Evolutionary conservation across 306 rosid genomes (phyloP).

Genomic region (Medicago ruthenica): DNA sequence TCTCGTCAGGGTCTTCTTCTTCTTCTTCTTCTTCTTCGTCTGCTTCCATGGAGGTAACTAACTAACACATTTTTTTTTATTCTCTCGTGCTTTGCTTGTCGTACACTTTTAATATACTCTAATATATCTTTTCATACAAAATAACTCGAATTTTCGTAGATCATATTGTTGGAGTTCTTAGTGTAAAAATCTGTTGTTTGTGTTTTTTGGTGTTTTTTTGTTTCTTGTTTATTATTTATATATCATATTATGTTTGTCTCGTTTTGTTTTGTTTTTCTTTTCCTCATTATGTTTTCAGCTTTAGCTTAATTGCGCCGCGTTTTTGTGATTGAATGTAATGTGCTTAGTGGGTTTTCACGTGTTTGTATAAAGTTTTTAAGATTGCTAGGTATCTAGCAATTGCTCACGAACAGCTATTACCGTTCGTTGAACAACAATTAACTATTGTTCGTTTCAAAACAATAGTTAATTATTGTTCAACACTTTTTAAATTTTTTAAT

Average conservation of each 20-base stretch:
- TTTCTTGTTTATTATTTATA: neutral
- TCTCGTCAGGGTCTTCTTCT: slow-evolving; percentile 41
- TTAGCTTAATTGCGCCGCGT: slow-evolving; percentile 34
- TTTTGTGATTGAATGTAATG: slow-evolving; percentile 50
- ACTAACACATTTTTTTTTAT: neutral
- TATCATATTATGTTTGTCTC: slow-evolving; percentile 1
- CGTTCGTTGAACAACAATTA: too few relatives aligned
- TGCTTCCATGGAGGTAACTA: slow-evolving; percentile 57
- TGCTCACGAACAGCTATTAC: too few relatives aligned
- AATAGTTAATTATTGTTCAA: too few relatives aligned
- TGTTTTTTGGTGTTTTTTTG: slow-evolving; percentile 30
- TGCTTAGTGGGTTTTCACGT: slow-evolving; percentile 49
- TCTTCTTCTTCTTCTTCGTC: slow-evolving; percentile 44
- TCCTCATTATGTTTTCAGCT: slow-evolving; percentile 5
- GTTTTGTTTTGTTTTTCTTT: slow-evolving; percentile 13
- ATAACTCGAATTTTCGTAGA: slow-evolving; percentile 59
- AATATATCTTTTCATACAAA: slow-evolving; percentile 39
- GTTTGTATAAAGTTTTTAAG: slow-evolving; percentile 32
- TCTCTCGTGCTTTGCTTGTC: slow-evolving; percentile 42
- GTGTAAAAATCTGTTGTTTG: slow-evolving; percentile 40
- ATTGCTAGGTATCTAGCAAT: too few relatives aligned
- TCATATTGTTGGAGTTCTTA: slow-evolving; percentile 60
- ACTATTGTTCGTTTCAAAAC: too few relatives aligned
- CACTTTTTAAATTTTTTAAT: too few relatives aligned
- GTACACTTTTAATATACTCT: slow-evolving; percentile 55